Conservation (phyloP, 225 moss, liverwort and hornwort genomes). For the Pleurozium schreberi region DNA sequence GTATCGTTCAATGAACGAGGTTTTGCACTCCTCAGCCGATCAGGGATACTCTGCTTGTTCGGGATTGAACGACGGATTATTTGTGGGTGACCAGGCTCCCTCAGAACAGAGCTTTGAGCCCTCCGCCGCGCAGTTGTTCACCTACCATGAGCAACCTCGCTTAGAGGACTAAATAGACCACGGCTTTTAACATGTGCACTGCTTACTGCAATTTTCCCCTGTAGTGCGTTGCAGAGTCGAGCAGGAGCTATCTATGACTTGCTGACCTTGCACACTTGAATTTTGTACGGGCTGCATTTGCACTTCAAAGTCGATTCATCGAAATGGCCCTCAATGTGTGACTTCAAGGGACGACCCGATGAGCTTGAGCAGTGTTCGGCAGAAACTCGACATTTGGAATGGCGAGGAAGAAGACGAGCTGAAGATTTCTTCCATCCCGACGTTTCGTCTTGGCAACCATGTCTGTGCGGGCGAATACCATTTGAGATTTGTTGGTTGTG, state of each 20-base stretch:
- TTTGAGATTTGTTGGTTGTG: neutral
- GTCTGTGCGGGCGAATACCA: neutral
- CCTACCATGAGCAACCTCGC: constrained; percentile 85
- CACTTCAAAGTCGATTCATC: neutral
- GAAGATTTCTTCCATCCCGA: neutral
- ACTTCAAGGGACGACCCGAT: neutral
- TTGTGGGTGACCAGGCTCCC: constrained; percentile 54
- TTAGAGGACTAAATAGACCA: constrained; percentile 44
- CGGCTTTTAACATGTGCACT: neutral
- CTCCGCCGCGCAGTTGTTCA: constrained; percentile 87
- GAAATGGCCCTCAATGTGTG: constrained; percentile 12
- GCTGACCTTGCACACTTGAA: constrained; percentile 7
- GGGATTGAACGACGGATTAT: constrained; percentile 37
- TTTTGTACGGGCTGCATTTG: constrained; percentile 25
- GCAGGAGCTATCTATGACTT: neutral
- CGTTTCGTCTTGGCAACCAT: neutral
- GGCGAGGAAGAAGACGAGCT: neutral
- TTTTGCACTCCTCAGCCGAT: constrained; percentile 33
- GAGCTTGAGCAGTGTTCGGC: neutral
- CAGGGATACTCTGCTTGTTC: constrained; percentile 41
- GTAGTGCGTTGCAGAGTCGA: neutral
- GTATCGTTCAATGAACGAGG: constrained; percentile 49
- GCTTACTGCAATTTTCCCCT: constrained; percentile 8
- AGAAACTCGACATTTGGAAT: neutral
- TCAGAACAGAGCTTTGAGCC: constrained; percentile 76